Evolutionary conservation across 116 monocot species (phyloP), one percentile per base, ranked within the genome.

Genomic region (Posidonia oceanica): DNA sequence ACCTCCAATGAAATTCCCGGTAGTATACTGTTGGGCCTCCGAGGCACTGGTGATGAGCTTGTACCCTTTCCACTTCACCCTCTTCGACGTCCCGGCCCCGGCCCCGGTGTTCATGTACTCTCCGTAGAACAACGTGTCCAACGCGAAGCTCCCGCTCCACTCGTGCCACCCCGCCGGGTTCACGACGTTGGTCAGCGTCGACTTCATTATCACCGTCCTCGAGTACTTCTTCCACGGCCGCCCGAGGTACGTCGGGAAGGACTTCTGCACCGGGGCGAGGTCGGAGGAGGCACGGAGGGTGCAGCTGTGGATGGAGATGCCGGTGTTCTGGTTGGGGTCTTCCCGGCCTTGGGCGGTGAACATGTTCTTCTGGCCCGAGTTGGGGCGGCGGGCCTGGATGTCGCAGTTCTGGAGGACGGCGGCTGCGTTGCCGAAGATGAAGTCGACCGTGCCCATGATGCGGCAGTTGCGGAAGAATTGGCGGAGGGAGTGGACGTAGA

Each of bases 371-470:
- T 87, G 87, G 4, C 71, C 78, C 10, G 51, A 7, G 37, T 48
- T n/a, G 8, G 83, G 86, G 3, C 72, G 72, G 1, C 78, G 72
- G 15, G 76, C 70, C 36, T 69, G 72, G 70, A 83, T 69, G 61
- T 78, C 14, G 72, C 86, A 83, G 54, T 61, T 73, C 57, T 86
- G 86, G 36, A 83, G 52, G 23, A 86, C 86, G 0, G 72, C 83
- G 16, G 86, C 86, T 4, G 86, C 72, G 75, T 86, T 87, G 23
- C 87, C 87, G 74, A 87, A 87, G 73, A 87, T 87, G 78, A 87
- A 86, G 76, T 83, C 83, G 53, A 83, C 72, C 3, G 87, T 83
- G 60, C 87, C 87, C 52, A 52, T 60, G 69, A 86, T 69, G 61
- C 63, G 68, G 72, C 78, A 79, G 16, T 83, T 74, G 8, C 79